phyloP scores from a whole-genome alignment of 2,329 filamentous ascomycete genomes.

The Macroventuria anomochaeta region DNA sequence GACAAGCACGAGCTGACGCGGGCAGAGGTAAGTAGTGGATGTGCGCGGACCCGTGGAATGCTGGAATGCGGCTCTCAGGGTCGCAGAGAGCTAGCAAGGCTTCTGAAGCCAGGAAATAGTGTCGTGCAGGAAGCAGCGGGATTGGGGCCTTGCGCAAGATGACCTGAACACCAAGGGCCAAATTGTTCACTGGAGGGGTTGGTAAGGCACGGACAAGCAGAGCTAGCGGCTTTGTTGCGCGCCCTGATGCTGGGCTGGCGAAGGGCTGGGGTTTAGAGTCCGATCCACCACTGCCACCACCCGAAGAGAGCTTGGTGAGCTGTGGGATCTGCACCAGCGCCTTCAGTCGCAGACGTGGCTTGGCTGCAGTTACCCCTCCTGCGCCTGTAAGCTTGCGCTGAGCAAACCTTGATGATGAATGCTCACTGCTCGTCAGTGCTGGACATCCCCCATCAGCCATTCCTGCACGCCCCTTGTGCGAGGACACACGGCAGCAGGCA shows the following conservation, averaged over 20 bases:
- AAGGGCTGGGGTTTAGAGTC: constrained; percentile 38
- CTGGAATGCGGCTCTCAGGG: constrained; percentile 34
- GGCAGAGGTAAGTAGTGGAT: constrained; percentile 30
- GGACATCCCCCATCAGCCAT: constrained; percentile 3
- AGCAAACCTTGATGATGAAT: constrained; percentile 15
- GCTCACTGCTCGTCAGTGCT: background rate
- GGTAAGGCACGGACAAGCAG: constrained; percentile 27
- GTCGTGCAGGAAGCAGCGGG: constrained; percentile 33
- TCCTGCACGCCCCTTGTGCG: constrained; percentile 22
- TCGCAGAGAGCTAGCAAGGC: constrained; percentile 27
- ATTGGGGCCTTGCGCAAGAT: constrained; percentile 21
- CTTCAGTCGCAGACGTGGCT: constrained; percentile 15
- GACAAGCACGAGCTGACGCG: constrained; percentile 37
- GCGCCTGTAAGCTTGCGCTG: constrained; percentile 26
- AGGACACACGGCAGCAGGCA: constrained; percentile 17
- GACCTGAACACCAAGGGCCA: constrained; percentile 14
- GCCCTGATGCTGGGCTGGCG: constrained; percentile 13
- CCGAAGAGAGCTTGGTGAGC: constrained; percentile 22
- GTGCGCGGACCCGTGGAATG: constrained; percentile 12
- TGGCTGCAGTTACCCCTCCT: constrained; percentile 18
- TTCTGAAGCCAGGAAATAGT: constrained; percentile 27
- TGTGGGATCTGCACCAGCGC: constrained; percentile 28
- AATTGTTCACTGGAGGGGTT: constrained; percentile 25
- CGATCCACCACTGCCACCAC: constrained; percentile 32
- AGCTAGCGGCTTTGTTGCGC: constrained; percentile 35